Base-by-base conservation (phyloP, 208 protist species). In the Leishmania major region DNA sequence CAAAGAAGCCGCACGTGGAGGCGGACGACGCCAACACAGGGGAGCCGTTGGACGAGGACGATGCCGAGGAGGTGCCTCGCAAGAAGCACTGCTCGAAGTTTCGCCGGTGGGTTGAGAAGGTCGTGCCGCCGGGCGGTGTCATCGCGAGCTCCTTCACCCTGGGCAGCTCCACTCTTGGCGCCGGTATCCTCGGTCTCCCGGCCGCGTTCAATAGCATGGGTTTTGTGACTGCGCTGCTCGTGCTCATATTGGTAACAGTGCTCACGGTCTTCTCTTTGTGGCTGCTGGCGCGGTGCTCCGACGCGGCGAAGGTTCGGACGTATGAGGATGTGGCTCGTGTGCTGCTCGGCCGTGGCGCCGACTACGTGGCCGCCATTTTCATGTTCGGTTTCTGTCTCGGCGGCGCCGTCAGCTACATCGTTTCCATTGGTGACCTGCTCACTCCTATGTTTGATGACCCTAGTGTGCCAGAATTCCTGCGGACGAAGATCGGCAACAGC, bases 261-360 rank as follows among this genome's bases (percentile, higher is more conserved):
- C 67, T 92, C n/a, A 94, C 90, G 17, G 84, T 94, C 53, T 97
- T 86, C 76, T 94, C 92, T 2, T 45, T 96, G n/a, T 87, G 87
- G 77, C 82, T 93, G 49, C 82, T 96, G 35, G 88, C 87, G 31
- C 74, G 78, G n/a, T 73, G 57, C 28, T 69, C 83, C 3, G 75
- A 90, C 3, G 76, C 55, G 15, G 92, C 87, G 15, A 75, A 79
- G n/a, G 59, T 86, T 51, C 84, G 80, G 37, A 90, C 87, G 13
- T 96, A 92, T 74, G 89, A 92, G 74, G 89, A 84, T 2, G 72
- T 81, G 13, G 55, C 51, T 4, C 53, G 62, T 17, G 72, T 55
- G 25, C 72, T 92, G 0, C 82, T 90, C 8, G 87, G 85, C 64
- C 77, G 84, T 6, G 83, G 87, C 31, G 40, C 77, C 19, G 88